phyloP scores from a whole-genome alignment of 179 eudicot genomes.

The Silene noctiflora region DNA sequence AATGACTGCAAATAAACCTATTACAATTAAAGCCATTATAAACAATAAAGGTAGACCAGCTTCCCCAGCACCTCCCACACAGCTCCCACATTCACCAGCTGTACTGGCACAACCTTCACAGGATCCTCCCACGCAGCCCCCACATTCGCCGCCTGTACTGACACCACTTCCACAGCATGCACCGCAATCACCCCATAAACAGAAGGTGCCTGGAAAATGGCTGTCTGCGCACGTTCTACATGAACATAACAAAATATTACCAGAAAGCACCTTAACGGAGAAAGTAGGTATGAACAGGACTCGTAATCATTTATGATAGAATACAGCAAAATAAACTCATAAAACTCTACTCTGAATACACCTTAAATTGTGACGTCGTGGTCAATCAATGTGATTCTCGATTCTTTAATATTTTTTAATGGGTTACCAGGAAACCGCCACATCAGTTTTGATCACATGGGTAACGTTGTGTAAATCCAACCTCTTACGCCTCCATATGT shows the following conservation, averaged over 20 bases:
- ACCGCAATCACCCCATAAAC: constrained; percentile 85
- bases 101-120: constrained; percentile 76
- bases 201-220: constrained; percentile 90
- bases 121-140: constrained; percentile 75
- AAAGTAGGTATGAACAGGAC: neutral
- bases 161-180: constrained; percentile 84
- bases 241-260: constrained; percentile 1
- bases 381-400: neutral
- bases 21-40: constrained; percentile 68
- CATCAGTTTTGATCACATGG: neutral
- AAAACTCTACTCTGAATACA: neutral
- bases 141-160: constrained; percentile 77
- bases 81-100: constrained; percentile 87
- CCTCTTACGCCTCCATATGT: neutral
- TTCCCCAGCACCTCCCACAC: constrained; percentile 96
- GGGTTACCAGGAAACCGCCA: neutral
- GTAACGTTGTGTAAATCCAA: neutral
- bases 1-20: constrained; percentile 81
- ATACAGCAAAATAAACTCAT: neutral
- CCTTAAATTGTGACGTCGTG: neutral
- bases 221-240: constrained; percentile 87
- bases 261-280: neutral
- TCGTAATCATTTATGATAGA: no score
- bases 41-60: constrained; percentile 81
- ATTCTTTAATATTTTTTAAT: neutral